Evolutionary conservation across 1,284 basidiomycete species (phyloP), one percentile per base, ranked within the genome.

Genomic region (Sporisorium scitamineum): DNA sequence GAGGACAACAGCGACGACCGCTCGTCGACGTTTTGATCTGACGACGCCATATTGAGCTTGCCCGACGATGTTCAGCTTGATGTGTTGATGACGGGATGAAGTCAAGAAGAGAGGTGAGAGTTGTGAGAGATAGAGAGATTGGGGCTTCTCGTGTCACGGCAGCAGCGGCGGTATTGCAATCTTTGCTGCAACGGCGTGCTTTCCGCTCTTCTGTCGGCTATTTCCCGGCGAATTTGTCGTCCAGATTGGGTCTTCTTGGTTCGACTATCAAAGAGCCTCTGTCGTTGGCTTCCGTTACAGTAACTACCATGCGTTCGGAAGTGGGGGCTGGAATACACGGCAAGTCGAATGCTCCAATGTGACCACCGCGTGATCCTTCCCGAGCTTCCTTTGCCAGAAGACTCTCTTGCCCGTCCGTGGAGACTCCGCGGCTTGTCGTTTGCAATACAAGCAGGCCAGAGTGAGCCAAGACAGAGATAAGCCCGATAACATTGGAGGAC

Each of bases 1-100:
- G 70, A 57, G 9, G 60, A 45, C 34, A 72, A 41, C 11, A 72
- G 61, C 26, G 53, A 47, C 10, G 70, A 61, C 34, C 57, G 58
- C 64, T 72, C 70, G 50, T 64, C 20, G 61, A 58, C 37, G 41
- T 5, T 27, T 29, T n/a, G 18, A 22, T 52, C 48, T 2, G 61
- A 55, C 37, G 54, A 32, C 48, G 34, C 48, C 69, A 71, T 71
- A 20, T 47, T 53, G 61, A 31, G 47, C 27, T 48, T n/a, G 16
- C 47, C 18, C 18, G 27, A 31, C 27, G 47, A 31, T 3, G 27
- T 14, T 31, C 27, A 1, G 1, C 26, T 29, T n/a, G 13, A 31
- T 9, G 11, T 14, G 26, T 48, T 13, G 47, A n/a, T 50, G 47
- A 50, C 18, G 27, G 27, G 14, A 9, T 50, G n/a, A 50, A 31